Evolutionary conservation across 1,284 basidiomycete genomes (phyloP).

Genomic region (Puccinia novopanici): DNA sequence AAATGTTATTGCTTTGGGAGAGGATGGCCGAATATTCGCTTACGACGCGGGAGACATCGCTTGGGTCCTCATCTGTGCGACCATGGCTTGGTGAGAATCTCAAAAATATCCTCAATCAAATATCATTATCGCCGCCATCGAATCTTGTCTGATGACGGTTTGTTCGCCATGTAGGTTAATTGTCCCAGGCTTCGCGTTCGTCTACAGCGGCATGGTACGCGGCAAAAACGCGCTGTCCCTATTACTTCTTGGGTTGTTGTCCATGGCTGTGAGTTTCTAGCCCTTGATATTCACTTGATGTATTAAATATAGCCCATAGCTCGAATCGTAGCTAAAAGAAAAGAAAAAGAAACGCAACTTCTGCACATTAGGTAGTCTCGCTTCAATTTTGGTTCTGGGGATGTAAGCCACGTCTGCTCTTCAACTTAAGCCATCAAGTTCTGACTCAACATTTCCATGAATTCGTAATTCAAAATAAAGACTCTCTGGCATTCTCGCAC

Average conservation of each 20-base stretch:
- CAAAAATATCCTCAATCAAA: too few species aligned
- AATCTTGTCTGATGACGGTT: not conserved
- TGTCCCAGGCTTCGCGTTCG: constrained; percentile 63
- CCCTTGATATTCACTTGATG: not conserved
- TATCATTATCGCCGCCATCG: not conserved
- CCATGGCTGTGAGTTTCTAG: constrained; percentile 55
- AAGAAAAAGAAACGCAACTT: constrained; percentile 64
- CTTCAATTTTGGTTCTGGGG: constrained; percentile 68
- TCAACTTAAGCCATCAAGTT: not conserved
- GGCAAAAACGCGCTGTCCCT: constrained; percentile 66
- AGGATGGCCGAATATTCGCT: constrained; percentile 51
- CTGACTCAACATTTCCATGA: too few species aligned
- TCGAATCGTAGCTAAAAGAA: not conserved
- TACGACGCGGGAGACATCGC: constrained; percentile 57
- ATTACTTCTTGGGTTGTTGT: constrained; percentile 62
- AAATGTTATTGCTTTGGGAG: constrained; percentile 37
- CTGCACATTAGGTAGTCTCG: constrained; percentile 68
- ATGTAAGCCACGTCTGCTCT: constrained; percentile 15
- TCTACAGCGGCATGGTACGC: constrained; percentile 82
- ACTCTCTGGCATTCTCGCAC: constrained; percentile 62
- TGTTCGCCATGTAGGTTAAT: constrained; percentile 24
- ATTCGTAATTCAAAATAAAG: constrained; percentile 46
- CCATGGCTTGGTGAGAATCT: constrained; percentile 67
- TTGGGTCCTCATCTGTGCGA: constrained; percentile 71
- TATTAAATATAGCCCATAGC: constrained; percentile 10